These are phyloP conservation scores for Penicillium polonicum DNA, from an alignment of 2,329 filamentous ascomycete species.

Conservation along the genomic window DNA sequence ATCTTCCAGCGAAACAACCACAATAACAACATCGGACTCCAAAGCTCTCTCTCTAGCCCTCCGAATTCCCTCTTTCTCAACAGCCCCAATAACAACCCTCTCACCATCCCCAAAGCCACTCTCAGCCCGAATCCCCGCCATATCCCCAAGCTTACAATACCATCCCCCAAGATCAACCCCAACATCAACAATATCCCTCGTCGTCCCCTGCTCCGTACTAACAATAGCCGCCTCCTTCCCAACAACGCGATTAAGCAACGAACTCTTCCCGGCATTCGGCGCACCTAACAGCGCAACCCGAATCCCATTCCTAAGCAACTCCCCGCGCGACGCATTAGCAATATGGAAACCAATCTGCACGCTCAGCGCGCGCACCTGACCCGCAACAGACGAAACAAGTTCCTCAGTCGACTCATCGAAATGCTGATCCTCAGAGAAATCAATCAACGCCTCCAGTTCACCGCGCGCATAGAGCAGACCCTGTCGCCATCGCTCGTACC, in stretches of 20 bases:
- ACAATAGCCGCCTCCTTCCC: slow-evolving; percentile 95
- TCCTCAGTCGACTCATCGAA: slow-evolving; percentile 82
- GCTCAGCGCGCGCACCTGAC: slow-evolving; percentile 62
- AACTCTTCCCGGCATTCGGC: slow-evolving; percentile 94
- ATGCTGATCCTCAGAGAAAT: slow-evolving; percentile 96
- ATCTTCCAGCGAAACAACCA: slow-evolving; percentile 71
- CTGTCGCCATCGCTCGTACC: slow-evolving; percentile 80
- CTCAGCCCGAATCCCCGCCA: slow-evolving; percentile 73
- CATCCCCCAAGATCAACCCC: slow-evolving; percentile 86
- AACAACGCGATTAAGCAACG: slow-evolving; percentile 83
- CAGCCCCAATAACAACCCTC: slow-evolving; percentile 57
- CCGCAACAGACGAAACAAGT: slow-evolving; percentile 67
- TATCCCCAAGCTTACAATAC: slow-evolving; percentile 92
- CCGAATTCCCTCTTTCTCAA: slow-evolving; percentile 89
- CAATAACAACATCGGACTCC: slow-evolving; percentile 81
- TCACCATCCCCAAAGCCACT: slow-evolving; percentile 11
- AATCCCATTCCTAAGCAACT: slow-evolving; percentile 82
- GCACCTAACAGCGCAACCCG: slow-evolving; percentile 82
- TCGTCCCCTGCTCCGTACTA: slow-evolving; percentile 87
- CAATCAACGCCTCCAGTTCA: slow-evolving; percentile 91
- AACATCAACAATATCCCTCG: slow-evolving; percentile 88
- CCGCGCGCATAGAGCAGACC: slow-evolving; percentile 77
- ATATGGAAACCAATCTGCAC: slow-evolving; percentile 67
- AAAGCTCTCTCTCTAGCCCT: slow-evolving; percentile 77
- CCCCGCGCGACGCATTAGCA: slow-evolving; percentile 74